These are phyloP conservation scores for Nephelium lappaceum DNA, from an alignment of 345 rosid species.

Conservation along the genomic window DNA sequence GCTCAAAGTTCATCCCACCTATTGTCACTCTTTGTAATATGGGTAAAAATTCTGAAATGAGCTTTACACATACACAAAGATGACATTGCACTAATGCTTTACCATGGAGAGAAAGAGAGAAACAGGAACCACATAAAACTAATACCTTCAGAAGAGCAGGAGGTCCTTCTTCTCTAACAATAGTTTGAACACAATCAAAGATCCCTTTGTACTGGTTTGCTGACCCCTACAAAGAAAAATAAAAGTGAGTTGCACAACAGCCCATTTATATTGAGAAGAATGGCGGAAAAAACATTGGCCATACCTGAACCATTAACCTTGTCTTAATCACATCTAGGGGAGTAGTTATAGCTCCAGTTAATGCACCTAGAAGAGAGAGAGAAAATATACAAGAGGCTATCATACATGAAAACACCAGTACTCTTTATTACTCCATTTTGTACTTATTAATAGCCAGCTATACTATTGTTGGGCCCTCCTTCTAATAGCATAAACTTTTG, in stretches of 20 bases:
- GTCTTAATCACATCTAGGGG: slow-evolving; percentile 98
- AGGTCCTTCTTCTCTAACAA: slow-evolving; percentile 86
- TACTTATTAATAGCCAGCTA: background rate
- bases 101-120: background rate
- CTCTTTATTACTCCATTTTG: background rate
- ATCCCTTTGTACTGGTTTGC: slow-evolving; percentile 80
- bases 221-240: slow-evolving; percentile 58
- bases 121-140: background rate
- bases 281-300: slow-evolving; percentile 10
- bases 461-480: background rate
- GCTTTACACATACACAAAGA: background rate
- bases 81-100: background rate
- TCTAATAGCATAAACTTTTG: background rate
- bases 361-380: slow-evolving; percentile 58
- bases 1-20: background rate
- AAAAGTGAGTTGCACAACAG: background rate
- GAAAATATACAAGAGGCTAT: background rate
- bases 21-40: background rate
- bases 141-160: slow-evolving; percentile 83
- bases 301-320: slow-evolving; percentile 95
- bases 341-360: slow-evolving; percentile 96
- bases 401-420: background rate
- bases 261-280: background rate
- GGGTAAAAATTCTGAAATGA: background rate
- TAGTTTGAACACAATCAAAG: slow-evolving; percentile 81